A percentile compares a stretch with the other conserved stretches of the same genome.
phyloP scores from a whole-genome alignment of 768 basidiomycete genomes.

The Boletus eberwhitei region DNA sequence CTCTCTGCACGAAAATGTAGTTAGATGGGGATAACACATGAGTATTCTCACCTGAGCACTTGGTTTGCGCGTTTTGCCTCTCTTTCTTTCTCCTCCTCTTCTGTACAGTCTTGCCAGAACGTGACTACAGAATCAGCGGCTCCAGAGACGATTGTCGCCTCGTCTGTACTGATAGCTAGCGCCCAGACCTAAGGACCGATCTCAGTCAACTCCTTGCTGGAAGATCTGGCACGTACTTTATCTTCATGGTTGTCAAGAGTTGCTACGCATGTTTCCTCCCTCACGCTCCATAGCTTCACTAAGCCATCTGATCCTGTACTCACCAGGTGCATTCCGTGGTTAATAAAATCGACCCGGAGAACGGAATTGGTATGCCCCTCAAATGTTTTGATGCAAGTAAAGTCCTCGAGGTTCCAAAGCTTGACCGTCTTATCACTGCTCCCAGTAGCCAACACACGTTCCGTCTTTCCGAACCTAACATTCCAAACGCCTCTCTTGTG shows the following conservation, averaged over 20 bases:
- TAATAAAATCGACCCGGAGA: constrained; percentile 86
- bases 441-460: constrained; percentile 85
- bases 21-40: background rate
- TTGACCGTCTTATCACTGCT: constrained; percentile 95
- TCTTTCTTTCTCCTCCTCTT: constrained; percentile 73
- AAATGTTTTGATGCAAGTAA: constrained; percentile 91
- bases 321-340: constrained; percentile 78
- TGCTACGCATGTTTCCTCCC: constrained; percentile 79
- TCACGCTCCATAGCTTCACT: constrained; percentile 93
- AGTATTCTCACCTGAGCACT: constrained; percentile 69
- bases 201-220: background rate
- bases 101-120: constrained; percentile 95
- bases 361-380: constrained; percentile 99
- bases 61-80: constrained; percentile 67
- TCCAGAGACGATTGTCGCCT: constrained; percentile 83
- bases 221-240: constrained; percentile 55
- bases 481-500: constrained; percentile 97
- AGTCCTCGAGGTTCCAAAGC: constrained; percentile 93
- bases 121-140: constrained; percentile 96
- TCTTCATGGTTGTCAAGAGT: constrained; percentile 98
- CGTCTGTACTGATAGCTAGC: constrained; percentile 76
- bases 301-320: constrained; percentile 92
- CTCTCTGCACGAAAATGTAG: constrained; percentile 57
- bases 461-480: constrained; percentile 81
- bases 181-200: constrained; percentile 84